A percentile compares a stretch with the other conserved stretches of the same genome.
Conservation (phyloP, 306 rosid species). For the Malus fusca region DNA sequence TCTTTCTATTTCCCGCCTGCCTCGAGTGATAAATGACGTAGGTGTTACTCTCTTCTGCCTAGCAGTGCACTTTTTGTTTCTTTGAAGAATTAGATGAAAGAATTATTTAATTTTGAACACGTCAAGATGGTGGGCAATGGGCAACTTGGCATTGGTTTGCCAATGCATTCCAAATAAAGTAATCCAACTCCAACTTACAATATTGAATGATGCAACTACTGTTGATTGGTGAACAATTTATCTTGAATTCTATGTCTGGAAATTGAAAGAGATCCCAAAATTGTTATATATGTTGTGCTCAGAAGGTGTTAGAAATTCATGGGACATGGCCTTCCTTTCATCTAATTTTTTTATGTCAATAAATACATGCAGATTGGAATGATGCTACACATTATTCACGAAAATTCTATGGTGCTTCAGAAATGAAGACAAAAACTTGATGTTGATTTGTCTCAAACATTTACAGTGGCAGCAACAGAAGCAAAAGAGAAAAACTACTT, state of each 20-base stretch:
- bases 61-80: neutral
- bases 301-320: no score
- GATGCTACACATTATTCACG: no score
- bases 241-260: neutral
- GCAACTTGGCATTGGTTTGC: slow-evolving; percentile 1
- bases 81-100: neutral
- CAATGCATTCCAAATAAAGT: neutral
- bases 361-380: no score
- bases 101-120: neutral
- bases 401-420: no score
- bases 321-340: no score
- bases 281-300: no score
- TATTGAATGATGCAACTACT: neutral
- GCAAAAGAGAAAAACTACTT: neutral
- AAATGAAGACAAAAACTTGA: neutral
- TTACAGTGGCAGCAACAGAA: neutral
- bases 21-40: neutral
- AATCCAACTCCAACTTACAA: neutral
- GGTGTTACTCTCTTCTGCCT: neutral
- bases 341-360: no score
- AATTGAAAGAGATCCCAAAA: neutral
- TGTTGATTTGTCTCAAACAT: neutral
- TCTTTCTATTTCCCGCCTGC: neutral
- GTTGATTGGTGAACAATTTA: neutral
- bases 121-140: neutral